phyloP scores from a whole-genome alignment of 2,329 filamentous ascomycete species.

The Colletotrichum tropicale region DNA sequence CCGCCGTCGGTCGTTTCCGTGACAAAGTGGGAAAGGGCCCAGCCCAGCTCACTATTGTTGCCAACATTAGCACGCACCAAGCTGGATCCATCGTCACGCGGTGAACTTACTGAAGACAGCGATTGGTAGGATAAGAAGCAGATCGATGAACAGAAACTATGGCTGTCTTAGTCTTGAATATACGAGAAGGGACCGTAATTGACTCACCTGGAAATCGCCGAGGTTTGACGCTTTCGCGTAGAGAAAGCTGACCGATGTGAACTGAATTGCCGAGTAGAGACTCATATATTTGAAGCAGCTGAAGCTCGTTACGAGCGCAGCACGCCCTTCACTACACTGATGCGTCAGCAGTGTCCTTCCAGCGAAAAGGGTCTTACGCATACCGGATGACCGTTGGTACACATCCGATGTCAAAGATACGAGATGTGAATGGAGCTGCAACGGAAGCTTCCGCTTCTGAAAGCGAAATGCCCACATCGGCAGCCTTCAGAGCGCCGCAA shows the following conservation, averaged over 20 bases:
- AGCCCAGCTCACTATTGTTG: slow-evolving; percentile 83
- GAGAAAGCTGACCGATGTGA: slow-evolving; percentile 94
- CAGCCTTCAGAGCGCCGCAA: slow-evolving; percentile 94
- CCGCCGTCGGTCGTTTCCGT: slow-evolving; percentile 87
- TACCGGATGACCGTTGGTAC: slow-evolving; percentile 89
- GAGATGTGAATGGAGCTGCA: slow-evolving; percentile 95
- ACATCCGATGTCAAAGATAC: slow-evolving; percentile 95
- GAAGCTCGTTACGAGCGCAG: slow-evolving; percentile 96
- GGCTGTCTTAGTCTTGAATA: background rate
- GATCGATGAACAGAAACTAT: slow-evolving; percentile 90
- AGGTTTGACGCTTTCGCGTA: slow-evolving; percentile 94
- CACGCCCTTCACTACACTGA: slow-evolving; percentile 76
- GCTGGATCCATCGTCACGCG: background rate
- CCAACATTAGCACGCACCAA: background rate
- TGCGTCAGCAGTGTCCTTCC: background rate
- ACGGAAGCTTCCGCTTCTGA: slow-evolving; percentile 98
- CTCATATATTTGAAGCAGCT: slow-evolving; percentile 99
- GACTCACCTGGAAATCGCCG: slow-evolving; percentile 83
- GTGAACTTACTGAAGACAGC: slow-evolving; percentile 81
- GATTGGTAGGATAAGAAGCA: slow-evolving; percentile 90
- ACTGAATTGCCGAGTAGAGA: slow-evolving; percentile 98
- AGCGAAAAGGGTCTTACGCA: slow-evolving; percentile 25
- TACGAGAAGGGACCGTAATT: background rate
- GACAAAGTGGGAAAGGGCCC: slow-evolving; percentile 79
- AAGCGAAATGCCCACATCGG: slow-evolving; percentile 95